Percentiles rank a stretch among this genome's conserved stretches.
Evolutionary conservation across 225 moss, liverwort and hornwort genomes (phyloP).

Genomic region (Physcomitrellopsis africana): DNA sequence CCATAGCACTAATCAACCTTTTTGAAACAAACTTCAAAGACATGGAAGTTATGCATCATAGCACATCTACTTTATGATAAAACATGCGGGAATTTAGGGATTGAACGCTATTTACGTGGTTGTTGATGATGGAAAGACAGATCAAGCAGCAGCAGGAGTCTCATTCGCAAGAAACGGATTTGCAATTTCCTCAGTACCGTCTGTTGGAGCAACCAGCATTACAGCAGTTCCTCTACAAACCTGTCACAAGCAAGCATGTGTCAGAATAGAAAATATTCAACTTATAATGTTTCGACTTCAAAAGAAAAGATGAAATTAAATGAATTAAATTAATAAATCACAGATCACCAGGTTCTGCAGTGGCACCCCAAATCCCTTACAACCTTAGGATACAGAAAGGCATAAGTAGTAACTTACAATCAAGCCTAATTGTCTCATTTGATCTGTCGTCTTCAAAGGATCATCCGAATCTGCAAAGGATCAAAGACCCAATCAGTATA

Average conservation of each 20-base stretch:
- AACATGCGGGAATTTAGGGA: background rate
- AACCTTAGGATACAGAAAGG: background rate
- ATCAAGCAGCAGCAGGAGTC: conserved; percentile 41
- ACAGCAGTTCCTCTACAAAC: conserved; percentile 99
- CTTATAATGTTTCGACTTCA: background rate
- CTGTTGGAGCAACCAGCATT: conserved; percentile 95
- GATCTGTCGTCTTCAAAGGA: conserved; percentile 89
- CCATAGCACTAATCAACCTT: no score
- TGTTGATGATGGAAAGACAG: conserved; percentile 6
- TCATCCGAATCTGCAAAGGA: conserved; percentile 83
- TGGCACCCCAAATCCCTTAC: conserved; percentile 3
- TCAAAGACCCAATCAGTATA: conserved; percentile 26
- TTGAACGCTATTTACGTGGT: conserved; percentile 34
- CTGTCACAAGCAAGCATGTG: conserved; percentile 42
- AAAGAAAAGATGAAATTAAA: no score
- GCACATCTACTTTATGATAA: no score
- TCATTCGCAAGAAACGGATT: conserved; percentile 82
- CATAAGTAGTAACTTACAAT: conserved; percentile 63
- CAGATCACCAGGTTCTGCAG: background rate
- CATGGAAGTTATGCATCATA: no score
- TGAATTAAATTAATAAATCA: no score
- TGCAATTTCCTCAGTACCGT: conserved; percentile 93
- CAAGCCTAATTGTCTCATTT: conserved; percentile 83
- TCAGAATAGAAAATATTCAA: conserved; percentile 23
- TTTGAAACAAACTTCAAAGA: no score